Base-by-base conservation (phyloP, 148 eudicot genomes). In the Cornus kousa region DNA sequence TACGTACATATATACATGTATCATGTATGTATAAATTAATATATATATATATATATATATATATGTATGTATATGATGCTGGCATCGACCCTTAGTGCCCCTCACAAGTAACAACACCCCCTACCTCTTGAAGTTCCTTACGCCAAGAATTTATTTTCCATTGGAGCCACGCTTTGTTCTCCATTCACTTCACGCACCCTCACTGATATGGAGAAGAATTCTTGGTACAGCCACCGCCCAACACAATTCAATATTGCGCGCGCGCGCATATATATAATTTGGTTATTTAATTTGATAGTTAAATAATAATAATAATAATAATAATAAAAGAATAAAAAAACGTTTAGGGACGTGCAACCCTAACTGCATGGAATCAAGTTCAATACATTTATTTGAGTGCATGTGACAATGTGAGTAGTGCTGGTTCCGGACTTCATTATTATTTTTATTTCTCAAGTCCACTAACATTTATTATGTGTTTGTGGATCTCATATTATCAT, bases 91-190 rank as follows among this genome's bases (percentile, higher is more conserved):
- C 69, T 46, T 77, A 48, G 70, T 77, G 73, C 32, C 79, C 72
- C 72, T 67, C 72, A 76, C 79, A 67, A 67, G 28, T 43, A 43
- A 43, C 48, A 43, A 43, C 48, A 37, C 0, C 32, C 28, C n/a
- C 16, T 9, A 40, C 0, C 31, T 8, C 31, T 20, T 2, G 40
- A 28, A 62, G 66, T 68, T 33, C 73, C 67, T 77, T 14, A 77
- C 73, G 73, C 66, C 50, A 77, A 77, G 79, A 77, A 77, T 77
- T 46, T 66, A 23, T 64, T 28, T 57, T 57, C 4, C 67, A 70
- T 75, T 66, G 5, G 40, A 6, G 20, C 66, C 22, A 62, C 19
- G 19, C 17, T 62, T 62, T 62, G 66, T 62, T 62, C 66, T 37
- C 70, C 71, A 28, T 24, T 66, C 37, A 22, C 60, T 66, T 17